Evolutionary conservation across 805 yeast species (phyloP), one percentile per base, ranked within the genome.

Genomic region (Ogataea sp.): DNA sequence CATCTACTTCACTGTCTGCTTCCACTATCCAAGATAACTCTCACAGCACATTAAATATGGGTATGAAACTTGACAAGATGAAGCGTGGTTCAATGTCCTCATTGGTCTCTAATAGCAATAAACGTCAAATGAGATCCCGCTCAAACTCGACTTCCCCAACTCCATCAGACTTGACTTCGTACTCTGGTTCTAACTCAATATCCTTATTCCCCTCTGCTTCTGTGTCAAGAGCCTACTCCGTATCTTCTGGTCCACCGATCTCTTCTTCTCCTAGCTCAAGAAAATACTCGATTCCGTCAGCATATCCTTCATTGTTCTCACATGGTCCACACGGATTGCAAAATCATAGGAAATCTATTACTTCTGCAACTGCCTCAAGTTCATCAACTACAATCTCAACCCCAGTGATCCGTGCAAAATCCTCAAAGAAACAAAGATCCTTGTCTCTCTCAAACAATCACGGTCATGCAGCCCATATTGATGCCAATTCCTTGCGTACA

Each of bases 61-160:
- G 11, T 23, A 8, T 11, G 7, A 11, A 7, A 8, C 7, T 11
- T 8, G 11, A 11, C 18, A 15, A 9, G 3, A 17, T 30, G 21
- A 33, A 33, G 27, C 15, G 36, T 15, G 9, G 4, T 4, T 23
- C 27, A 7, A 14, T 16, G n/a, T 33, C 36, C 4, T 15, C 18
- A 15, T 17, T 15, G 4, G 16, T 17, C 3, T 34, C 31, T 3
- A 34, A 32, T n/a, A n/a, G n/a, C n/a, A n/a, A n/a, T 18, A 34
- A 34, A 11, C 16, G 37, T 18, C 29, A 20, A 11, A 4, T 18
- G 11, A 34, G 18, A 15, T 34, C n/a, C n/a, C n/a, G n/a, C n/a
- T n/a, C 39, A 10, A 28, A 29, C 14, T 35, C 35, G 6, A 29
- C 42, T 3, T 36, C 42, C 5, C 27, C 34, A 17, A 32, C 39